phyloP scores from a whole-genome alignment of 2,329 filamentous ascomycete species.

The Alternaria triticimaculans region DNA sequence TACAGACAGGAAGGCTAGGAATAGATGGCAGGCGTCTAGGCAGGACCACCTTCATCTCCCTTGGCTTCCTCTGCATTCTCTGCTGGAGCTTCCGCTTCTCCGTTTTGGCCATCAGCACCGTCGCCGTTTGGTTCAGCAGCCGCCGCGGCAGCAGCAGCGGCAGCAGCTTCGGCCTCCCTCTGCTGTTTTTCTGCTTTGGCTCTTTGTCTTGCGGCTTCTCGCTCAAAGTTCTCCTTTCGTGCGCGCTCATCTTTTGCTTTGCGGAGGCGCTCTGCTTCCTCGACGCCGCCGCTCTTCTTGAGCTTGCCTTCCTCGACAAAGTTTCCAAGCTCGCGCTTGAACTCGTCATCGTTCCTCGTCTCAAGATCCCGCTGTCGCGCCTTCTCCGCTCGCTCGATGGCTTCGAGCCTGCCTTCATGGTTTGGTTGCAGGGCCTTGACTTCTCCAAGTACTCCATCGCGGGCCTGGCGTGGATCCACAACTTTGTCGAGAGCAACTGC shows the following conservation, averaged over 20 bases:
- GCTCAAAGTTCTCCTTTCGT: constrained; percentile 73
- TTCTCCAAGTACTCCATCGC: constrained; percentile 90
- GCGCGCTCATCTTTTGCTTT: constrained; percentile 87
- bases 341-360: constrained; percentile 72
- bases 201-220: constrained; percentile 56
- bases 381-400: constrained; percentile 96
- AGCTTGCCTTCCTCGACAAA: constrained; percentile 92
- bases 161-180: constrained; percentile 40
- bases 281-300: constrained; percentile 94
- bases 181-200: constrained; percentile 55
- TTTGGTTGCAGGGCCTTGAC: constrained; percentile 93
- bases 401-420: constrained; percentile 89
- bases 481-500: constrained; percentile 53
- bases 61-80: constrained; percentile 36
- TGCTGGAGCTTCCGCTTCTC: constrained; percentile 21
- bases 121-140: constrained; percentile 27
- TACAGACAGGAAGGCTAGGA: constrained; percentile 11
- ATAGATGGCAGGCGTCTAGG: constrained; percentile 34
- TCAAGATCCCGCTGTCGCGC: constrained; percentile 87
- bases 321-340: constrained; percentile 81
- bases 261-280: constrained; percentile 87
- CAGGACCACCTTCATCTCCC: constrained; percentile 46
- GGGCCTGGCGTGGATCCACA: constrained; percentile 78
- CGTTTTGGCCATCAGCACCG: constrained; percentile 33
- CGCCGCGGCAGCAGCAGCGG: constrained; percentile 29